Percentiles rank a stretch among this genome's conserved stretches.
These are phyloP conservation scores for Tylopilus subfusipes DNA, from an alignment of 768 basidiomycete species.

Conservation along the genomic window DNA sequence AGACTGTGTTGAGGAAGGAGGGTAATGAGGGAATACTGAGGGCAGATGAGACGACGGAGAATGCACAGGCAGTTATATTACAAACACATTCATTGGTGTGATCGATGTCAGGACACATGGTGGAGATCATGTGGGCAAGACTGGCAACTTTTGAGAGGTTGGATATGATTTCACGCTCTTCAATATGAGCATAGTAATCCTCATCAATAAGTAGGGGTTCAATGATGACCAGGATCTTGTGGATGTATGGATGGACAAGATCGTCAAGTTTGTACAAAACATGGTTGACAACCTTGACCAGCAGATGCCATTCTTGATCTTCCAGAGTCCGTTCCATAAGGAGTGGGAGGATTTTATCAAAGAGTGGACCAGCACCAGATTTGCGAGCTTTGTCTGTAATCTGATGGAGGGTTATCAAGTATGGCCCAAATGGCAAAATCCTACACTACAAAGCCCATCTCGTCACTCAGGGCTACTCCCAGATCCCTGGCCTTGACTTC, in stretches of 20 bases:
- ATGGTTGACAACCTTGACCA: slow-evolving; percentile 99
- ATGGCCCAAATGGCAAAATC: no score
- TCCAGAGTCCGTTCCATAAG: slow-evolving; percentile 98
- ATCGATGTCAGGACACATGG: slow-evolving; percentile 99
- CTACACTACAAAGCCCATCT: no score
- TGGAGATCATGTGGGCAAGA: slow-evolving; percentile 99
- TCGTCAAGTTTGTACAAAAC: slow-evolving; percentile 99
- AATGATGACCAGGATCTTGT: slow-evolving; percentile 99
- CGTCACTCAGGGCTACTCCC: no score
- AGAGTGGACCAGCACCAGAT: slow-evolving; percentile 95
- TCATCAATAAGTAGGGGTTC: slow-evolving; percentile 98
- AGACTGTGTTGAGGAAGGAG: slow-evolving; percentile 97
- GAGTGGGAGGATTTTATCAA: slow-evolving; percentile 96
- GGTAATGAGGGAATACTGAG: slow-evolving; percentile 96
- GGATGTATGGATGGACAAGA: slow-evolving; percentile 96
- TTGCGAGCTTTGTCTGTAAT: slow-evolving; percentile 99
- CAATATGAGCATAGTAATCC: slow-evolving; percentile 94
- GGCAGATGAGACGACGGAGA: slow-evolving; percentile 98
- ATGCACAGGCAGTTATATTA: slow-evolving; percentile 97
- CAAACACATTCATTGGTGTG: slow-evolving; percentile 99
- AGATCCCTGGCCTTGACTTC: no score
- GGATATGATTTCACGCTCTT: slow-evolving; percentile 98
- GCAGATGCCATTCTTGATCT: slow-evolving; percentile 95
- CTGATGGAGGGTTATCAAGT: slow-evolving; percentile 91
- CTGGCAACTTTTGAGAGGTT: slow-evolving; percentile 98